Evolutionary conservation across 2,329 filamentous ascomycete genomes (phyloP).

Genomic region (Pseudogymnoascus sp.): DNA sequence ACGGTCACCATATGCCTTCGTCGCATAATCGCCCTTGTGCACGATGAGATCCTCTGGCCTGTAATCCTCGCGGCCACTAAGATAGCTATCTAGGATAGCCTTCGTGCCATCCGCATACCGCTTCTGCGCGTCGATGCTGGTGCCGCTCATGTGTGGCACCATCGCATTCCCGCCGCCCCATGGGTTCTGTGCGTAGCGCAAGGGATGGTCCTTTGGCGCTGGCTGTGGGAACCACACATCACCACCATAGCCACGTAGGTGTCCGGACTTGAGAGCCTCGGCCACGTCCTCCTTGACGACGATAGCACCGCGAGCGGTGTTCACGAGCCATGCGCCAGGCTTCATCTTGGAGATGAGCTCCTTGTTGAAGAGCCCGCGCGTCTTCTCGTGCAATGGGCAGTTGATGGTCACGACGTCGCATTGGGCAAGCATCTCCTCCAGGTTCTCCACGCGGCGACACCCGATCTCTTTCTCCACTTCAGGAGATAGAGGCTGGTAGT

Average conservation of each 20-base stretch:
- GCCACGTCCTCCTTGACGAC: slow-evolving; percentile 98
- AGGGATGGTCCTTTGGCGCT: slow-evolving; percentile 82
- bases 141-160: slow-evolving; percentile 98
- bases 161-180: slow-evolving; percentile 97
- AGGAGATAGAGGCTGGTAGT: slow-evolving; percentile 87
- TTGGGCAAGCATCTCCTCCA: slow-evolving; percentile 90
- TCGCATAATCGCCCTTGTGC: slow-evolving; percentile 82
- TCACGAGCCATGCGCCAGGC: slow-evolving; percentile 88
- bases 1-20: slow-evolving; percentile 82
- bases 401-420: slow-evolving; percentile 99
- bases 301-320: slow-evolving; percentile 97
- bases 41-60: slow-evolving; percentile 85
- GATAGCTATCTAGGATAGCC: slow-evolving; percentile 85
- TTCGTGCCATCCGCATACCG: slow-evolving; percentile 83
- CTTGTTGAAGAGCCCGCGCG: slow-evolving; percentile 94
- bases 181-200: slow-evolving; percentile 87
- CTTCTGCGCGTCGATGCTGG: slow-evolving; percentile 95
- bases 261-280: slow-evolving; percentile 80
- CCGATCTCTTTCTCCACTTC: slow-evolving; percentile 94
- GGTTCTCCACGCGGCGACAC: slow-evolving; percentile 74
- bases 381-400: slow-evolving; percentile 98
- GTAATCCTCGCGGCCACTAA: slow-evolving; percentile 82
- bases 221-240: slow-evolving; percentile 98
- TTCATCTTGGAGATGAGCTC: slow-evolving; percentile 99
- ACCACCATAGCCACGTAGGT: slow-evolving; percentile 81